Evolutionary conservation across 2,329 filamentous ascomycete genomes (phyloP), one percentile per base, ranked within the genome.

Genomic region (Fusarium vanettenii): DNA sequence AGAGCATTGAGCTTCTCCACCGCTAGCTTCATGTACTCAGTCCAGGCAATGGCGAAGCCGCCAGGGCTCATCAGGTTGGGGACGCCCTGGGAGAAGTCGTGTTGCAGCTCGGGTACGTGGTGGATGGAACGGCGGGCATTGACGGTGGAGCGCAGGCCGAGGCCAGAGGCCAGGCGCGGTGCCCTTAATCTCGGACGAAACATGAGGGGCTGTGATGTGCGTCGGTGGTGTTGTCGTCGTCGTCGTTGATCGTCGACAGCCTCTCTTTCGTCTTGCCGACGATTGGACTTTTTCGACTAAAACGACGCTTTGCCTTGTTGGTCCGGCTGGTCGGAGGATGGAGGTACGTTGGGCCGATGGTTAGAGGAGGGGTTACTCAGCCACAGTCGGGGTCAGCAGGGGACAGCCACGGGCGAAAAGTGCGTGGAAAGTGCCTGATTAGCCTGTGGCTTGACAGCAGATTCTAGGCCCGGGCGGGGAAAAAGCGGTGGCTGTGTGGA

Each of bases 31-130:
- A 97, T 95, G 85, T 98, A 97, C 80, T 95, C 87, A 37, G 89
- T 92, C 92, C 95, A 99, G 60, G 95, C 92, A 64, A 94, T 89
- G 66, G 92, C 85, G 84, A 94, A 97, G 64, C 90, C 94, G 60
- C 89, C 86, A 2, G 88, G 82, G 33, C 92, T 92, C 81, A 98
- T 87, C 70, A 98, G 87, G 16, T 91, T 90, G n/a, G 91, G 89
- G 7, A 98, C 87, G 69, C 87, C 89, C 52, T 87, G 68, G 60
- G 82, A 81, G 84, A 84, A 87, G 75, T 87, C 81, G 66, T 89
- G 85, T 37, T 77, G 78, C 73, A 90, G 83, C 41, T 78, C 60
- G n/a, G 88, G 87, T 27, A 90, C 80, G 48, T 81, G 71, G 78
- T 91, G 89, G 59, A 87, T 74, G 57, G 84, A 84, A 72, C 88